Evolutionary conservation across 768 basidiomycete genomes (phyloP).

Genomic region (Lepiota venenata): DNA sequence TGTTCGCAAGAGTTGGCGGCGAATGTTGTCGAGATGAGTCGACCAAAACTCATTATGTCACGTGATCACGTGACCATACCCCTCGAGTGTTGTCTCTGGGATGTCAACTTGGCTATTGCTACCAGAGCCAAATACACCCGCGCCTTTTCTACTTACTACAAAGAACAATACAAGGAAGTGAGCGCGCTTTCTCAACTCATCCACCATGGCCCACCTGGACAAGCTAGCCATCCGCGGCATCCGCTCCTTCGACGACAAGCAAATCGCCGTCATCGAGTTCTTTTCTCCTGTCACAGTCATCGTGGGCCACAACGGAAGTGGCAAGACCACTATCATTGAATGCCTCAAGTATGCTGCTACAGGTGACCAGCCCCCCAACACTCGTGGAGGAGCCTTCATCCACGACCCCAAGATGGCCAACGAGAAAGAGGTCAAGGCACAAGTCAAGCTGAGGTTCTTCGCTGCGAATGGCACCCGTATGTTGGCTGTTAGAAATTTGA

Average conservation of each 20-base stretch:
- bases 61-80: slow-evolving; percentile 2
- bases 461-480: slow-evolving; percentile 89
- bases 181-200: no score
- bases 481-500: slow-evolving; percentile 87
- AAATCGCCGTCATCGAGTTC: slow-evolving; percentile 92
- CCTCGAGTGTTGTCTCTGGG: no score
- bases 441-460: slow-evolving; percentile 91
- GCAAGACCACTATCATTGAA: slow-evolving; percentile 99
- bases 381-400: slow-evolving; percentile 96
- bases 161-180: no score
- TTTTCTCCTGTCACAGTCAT: slow-evolving; percentile 98
- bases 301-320: slow-evolving; percentile 97
- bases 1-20: slow-evolving; percentile 12
- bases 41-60: slow-evolving; percentile 1
- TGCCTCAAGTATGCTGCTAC: slow-evolving; percentile 99
- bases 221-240: slow-evolving; percentile 94
- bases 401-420: slow-evolving; percentile 99
- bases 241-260: slow-evolving; percentile 95
- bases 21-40: neutral
- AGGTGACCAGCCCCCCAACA: slow-evolving; percentile 95
- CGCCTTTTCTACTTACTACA: no score
- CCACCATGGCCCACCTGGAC: slow-evolving; percentile 74
- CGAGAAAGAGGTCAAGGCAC: slow-evolving; percentile 98
- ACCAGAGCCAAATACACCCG: no score
- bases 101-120: neutral